Evolutionary conservation across 2,329 filamentous ascomycete genomes (phyloP).

Genomic region (Hypoxylon sp.): DNA sequence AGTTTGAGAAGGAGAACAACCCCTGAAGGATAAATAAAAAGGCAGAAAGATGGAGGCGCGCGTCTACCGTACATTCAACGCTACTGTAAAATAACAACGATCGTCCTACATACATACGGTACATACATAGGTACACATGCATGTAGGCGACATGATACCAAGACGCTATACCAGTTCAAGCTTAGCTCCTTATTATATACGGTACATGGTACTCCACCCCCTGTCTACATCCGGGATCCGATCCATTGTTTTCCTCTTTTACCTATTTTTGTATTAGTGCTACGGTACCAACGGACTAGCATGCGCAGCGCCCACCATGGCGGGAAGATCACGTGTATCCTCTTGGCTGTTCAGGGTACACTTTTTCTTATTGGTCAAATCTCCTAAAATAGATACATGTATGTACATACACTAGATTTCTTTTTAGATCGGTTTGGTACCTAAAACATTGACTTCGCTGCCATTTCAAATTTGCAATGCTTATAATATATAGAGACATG

Average conservation of each 20-base stretch:
- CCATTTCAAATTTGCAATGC: slow-evolving; percentile 21
- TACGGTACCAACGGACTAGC: slow-evolving; percentile 17
- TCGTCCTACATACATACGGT: slow-evolving; percentile 14
- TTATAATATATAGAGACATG: background rate
- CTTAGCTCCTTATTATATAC: slow-evolving; percentile 6
- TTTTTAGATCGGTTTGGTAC: slow-evolving; percentile 19
- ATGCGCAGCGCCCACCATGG: slow-evolving; percentile 33
- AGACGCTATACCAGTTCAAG: slow-evolving; percentile 13
- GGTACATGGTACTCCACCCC: background rate
- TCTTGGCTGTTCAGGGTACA: slow-evolving; percentile 34
- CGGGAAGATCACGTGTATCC: slow-evolving; percentile 46
- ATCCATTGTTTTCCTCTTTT: slow-evolving; percentile 16
- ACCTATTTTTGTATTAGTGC: background rate
- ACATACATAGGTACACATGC: too few relatives aligned
- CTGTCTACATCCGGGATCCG: slow-evolving; percentile 5
- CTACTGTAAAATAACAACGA: slow-evolving; percentile 43
- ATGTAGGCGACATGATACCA: slow-evolving; percentile 26
- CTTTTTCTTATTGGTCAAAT: slow-evolving; percentile 36
- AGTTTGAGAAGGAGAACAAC: slow-evolving; percentile 16
- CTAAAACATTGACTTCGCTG: slow-evolving; percentile 26
- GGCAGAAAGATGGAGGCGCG: slow-evolving; percentile 44
- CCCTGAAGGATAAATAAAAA: slow-evolving; percentile 21
- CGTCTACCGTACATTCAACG: slow-evolving; percentile 46
- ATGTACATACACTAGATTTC: background rate
- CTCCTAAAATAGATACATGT: slow-evolving; percentile 21